Base-by-base conservation (phyloP, 2,329 filamentous ascomycete species). In the Cordyceps cicadae region DNA sequence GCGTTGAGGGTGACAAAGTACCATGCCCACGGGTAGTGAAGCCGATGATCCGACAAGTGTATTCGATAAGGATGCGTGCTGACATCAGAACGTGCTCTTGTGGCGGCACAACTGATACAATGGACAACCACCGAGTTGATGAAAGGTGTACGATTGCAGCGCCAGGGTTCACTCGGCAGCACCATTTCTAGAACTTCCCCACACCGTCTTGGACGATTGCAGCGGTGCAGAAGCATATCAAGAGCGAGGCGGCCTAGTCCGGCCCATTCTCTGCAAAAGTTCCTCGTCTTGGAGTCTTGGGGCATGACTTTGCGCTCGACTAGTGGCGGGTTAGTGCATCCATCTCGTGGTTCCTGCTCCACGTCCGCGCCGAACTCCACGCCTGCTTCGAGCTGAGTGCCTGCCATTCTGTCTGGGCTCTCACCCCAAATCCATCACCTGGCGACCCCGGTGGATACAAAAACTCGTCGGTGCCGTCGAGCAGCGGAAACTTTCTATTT, bases 391-490 rank as follows among this genome's bases (percentile, higher is more conserved):
- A 45, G 51, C 55, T 32, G 37, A 46, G 24, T 45, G 8, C 34
- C 53, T 50, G 32, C 41, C 58, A 54, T 34, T 34, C 32, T 32
- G 29, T 34, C 45, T 11, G 37, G 41, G 45, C 51, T 50, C 29
- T 50, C 29, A 52, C 52, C 59, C 26, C 41, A 48, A 48, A 12
- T 41, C 14, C 34, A 37, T 43, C 19, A 37, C 37, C 54, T 48
- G 41, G 60, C 49, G 60, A 58, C 60, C 54, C 60, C 60, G 54
- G 60, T 61, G 54, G 60, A 57, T 61, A 61, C 60, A 61, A 61
- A 61, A 61, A 61, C 46, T 61, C 54, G 46, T 19, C 26, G 11
- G 37, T 53, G 60, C 60, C 60, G 32, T 56, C 54, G 26, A 54
- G 46, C 60, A 54, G 59, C 53, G 34, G 45, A 45, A 45, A 15